A percentile compares a stretch with the other conserved stretches of the same genome.
These are phyloP conservation scores for Mortierella sp. DNA, from an alignment of 371 early-diverging fungal genomes.

Conservation along the genomic window DNA sequence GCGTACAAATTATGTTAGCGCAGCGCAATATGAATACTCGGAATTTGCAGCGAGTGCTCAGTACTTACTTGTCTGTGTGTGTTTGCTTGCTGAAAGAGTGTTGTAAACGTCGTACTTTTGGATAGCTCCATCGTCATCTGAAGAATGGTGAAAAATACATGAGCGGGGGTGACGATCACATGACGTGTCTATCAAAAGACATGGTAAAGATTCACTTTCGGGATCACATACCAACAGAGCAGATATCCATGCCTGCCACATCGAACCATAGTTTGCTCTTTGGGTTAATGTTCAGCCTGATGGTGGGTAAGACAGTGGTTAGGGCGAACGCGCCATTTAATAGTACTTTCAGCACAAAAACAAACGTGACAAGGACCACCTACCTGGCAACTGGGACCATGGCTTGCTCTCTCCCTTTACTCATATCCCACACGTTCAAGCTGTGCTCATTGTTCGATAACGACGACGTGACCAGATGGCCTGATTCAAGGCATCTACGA, in stretches of 20 bases:
- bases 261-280: constrained; percentile 18
- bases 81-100: constrained; percentile 7
- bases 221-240: constrained; percentile 31
- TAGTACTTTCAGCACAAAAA: no score
- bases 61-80: constrained; percentile 3
- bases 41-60: no score
- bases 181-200: no score
- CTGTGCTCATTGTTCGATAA: neutral
- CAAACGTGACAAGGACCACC: neutral
- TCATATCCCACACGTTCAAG: constrained; percentile 43
- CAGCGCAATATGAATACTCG: no score
- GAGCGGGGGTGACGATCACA: no score
- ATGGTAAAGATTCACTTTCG: no score
- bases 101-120: constrained; percentile 14
- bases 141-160: neutral
- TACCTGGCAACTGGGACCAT: constrained; percentile 12
- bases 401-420: constrained; percentile 5
- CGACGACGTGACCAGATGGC: constrained; percentile 34
- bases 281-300: neutral
- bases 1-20: constrained; percentile 5
- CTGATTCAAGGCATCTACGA: constrained; percentile 41
- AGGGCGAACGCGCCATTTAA: neutral
- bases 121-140: constrained; percentile 18
- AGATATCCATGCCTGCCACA: constrained; percentile 28
- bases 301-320: neutral